Evolutionary conservation across 1,284 basidiomycete species (phyloP).

Genomic region (Cutaneotrichosporon mucoides): DNA sequence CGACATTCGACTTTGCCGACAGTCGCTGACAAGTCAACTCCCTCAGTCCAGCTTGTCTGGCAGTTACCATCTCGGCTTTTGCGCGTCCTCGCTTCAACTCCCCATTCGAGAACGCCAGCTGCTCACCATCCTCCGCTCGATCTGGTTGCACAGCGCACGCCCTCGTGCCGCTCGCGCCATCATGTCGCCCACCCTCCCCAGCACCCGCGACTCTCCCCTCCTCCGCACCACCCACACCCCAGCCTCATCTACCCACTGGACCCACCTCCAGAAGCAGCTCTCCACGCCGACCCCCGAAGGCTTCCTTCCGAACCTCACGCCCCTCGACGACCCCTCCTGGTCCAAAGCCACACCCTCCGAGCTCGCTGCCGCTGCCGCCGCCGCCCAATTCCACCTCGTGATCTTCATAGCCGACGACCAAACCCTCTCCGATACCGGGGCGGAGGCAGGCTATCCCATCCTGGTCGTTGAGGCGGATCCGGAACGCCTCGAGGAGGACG

Average conservation of each 20-base stretch:
- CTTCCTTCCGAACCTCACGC: slow-evolving; percentile 1
- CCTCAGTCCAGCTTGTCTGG: too few species aligned
- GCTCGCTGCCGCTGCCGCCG: background rate
- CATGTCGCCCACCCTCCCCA: background rate
- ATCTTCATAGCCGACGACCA: background rate
- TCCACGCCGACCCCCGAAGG: background rate
- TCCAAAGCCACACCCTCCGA: too few species aligned
- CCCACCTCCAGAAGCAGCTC: background rate
- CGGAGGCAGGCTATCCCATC: background rate
- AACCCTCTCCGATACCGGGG: background rate
- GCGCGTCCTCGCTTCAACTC: too few species aligned
- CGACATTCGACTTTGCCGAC: too few species aligned
- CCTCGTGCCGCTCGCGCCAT: background rate
- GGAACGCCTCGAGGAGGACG: background rate
- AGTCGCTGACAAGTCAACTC: too few species aligned
- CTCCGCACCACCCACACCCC: background rate
- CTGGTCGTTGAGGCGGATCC: background rate
- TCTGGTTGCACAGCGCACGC: background rate
- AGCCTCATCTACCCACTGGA: background rate
- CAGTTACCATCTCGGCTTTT: too few species aligned
- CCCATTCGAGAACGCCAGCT: too few species aligned
- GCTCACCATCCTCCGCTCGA: background rate
- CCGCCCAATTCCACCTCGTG: background rate
- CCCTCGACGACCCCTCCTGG: background rate
- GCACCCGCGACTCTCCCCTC: background rate